These are phyloP conservation scores for Huntiella savannae DNA, from an alignment of 2,329 filamentous ascomycete genomes.

Conservation along the genomic window DNA sequence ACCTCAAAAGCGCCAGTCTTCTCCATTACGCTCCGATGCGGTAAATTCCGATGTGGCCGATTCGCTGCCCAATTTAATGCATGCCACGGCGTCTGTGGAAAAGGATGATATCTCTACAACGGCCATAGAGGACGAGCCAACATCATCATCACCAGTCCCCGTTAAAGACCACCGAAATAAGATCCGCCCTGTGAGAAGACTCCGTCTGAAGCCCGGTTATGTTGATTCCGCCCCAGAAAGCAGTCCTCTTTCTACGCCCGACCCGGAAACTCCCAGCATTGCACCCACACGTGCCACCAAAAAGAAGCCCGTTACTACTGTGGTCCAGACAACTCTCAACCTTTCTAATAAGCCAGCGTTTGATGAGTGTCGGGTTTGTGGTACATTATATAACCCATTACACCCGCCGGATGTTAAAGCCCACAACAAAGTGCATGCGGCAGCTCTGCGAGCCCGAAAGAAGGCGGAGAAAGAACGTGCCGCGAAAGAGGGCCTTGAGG, in stretches of 20 bases:
- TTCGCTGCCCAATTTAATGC: neutral
- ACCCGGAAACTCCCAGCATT: neutral
- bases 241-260: neutral
- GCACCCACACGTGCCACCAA: neutral
- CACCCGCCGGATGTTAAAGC: constrained; percentile 26
- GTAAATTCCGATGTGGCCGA: neutral
- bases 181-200: neutral
- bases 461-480: constrained; percentile 6
- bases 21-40: constrained; percentile 9
- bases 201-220: constrained; percentile 1
- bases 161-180: neutral
- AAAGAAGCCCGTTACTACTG: neutral
- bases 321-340: constrained; percentile 26
- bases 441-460: constrained; percentile 17
- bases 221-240: neutral
- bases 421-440: constrained; percentile 22
- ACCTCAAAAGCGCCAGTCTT: constrained; percentile 14
- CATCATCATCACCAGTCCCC: neutral
- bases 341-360: constrained; percentile 24
- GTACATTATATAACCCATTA: constrained; percentile 26
- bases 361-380: constrained; percentile 24
- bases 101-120: neutral
- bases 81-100: neutral
- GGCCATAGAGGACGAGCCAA: neutral
- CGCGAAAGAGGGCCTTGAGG: too few species aligned